Conservation (phyloP, 768 basidiomycete genomes). For the Lactarius pseudohatsudake region DNA sequence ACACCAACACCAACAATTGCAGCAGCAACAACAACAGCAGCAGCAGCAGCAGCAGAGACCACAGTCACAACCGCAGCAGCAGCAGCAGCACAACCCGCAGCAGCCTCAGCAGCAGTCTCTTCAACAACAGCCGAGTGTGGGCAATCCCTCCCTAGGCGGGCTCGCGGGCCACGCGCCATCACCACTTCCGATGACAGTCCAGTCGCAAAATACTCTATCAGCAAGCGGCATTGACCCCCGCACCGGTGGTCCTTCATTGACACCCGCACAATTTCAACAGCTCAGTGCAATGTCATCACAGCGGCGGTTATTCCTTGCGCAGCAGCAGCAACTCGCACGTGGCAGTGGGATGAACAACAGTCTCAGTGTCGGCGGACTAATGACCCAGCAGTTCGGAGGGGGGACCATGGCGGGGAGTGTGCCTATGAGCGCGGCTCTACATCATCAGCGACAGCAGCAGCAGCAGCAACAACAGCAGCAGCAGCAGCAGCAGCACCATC, state of each 20-base stretch:
- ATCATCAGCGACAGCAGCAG: conserved; percentile 18
- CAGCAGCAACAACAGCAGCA: conserved; percentile 34
- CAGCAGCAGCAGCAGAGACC: conserved; percentile 34
- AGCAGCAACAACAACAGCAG: conserved; percentile 22
- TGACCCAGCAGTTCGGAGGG: conserved; percentile 23
- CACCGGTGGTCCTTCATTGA: conserved; percentile 31
- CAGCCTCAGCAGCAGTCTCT: conserved; percentile 36
- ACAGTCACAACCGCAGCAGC: conserved; percentile 31
- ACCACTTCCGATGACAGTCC: conserved; percentile 22
- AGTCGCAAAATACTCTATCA: conserved; percentile 18
- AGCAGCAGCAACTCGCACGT: conserved; percentile 33
- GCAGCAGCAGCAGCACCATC: conserved; percentile 35
- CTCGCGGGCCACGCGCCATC: conserved; percentile 14
- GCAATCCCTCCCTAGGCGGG: conserved; percentile 19
- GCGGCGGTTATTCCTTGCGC: conserved; percentile 47
- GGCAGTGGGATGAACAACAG: conserved; percentile 12
- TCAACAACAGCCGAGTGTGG: conserved; percentile 29
- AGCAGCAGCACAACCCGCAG: conserved; percentile 34
- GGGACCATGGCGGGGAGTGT: conserved; percentile 7
- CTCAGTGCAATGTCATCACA: conserved; percentile 35
- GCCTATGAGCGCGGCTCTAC: conserved; percentile 13
- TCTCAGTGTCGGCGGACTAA: conserved; percentile 18
- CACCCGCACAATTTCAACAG: conserved; percentile 32
- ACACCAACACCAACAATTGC: conserved; percentile 26
- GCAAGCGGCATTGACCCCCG: conserved; percentile 29